Conservation (phyloP, 2,329 filamentous ascomycete species). For the Colletotrichum tabaci region DNA sequence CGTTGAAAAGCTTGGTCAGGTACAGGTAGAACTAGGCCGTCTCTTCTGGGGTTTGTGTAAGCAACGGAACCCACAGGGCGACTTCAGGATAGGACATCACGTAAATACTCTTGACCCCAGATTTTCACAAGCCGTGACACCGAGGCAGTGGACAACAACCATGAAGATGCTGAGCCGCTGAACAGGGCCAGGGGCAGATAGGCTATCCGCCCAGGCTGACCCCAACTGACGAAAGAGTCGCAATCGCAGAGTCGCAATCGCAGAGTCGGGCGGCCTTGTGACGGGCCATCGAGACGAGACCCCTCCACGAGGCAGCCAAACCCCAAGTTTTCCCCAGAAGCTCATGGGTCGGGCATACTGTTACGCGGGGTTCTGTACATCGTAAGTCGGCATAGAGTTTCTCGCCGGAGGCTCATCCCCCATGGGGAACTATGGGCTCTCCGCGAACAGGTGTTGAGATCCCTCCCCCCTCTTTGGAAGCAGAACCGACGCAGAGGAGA, state of each 20-base stretch:
- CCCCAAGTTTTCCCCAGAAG: neutral
- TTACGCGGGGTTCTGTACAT: slow-evolving; percentile 20
- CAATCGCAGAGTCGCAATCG: slow-evolving; percentile 10
- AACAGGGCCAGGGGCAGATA: slow-evolving; percentile 16
- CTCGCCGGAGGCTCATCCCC: slow-evolving; percentile 12
- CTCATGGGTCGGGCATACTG: slow-evolving; percentile 13
- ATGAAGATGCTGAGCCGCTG: neutral
- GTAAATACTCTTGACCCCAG: slow-evolving; percentile 26
- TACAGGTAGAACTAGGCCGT: neutral
- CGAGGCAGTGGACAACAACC: slow-evolving; percentile 24
- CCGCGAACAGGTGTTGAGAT: slow-evolving; percentile 23
- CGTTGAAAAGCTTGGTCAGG: neutral
- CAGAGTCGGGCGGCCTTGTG: neutral
- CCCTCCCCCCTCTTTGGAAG: slow-evolving; percentile 12
- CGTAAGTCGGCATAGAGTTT: slow-evolving; percentile 18
- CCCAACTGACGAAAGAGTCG: slow-evolving; percentile 19
- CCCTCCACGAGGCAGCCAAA: neutral
- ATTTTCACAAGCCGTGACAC: slow-evolving; percentile 36
- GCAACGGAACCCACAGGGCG: neutral
- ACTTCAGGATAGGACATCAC: slow-evolving; percentile 16
- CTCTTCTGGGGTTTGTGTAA: neutral
- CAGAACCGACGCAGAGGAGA: neutral
- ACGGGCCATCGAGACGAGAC: neutral
- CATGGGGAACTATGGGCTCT: slow-evolving; percentile 17
- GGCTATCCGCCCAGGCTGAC: neutral